Evolutionary conservation across 176 grass and related monocot species (phyloP), one percentile per base, ranked within the genome.

Genomic region (Canna indica): DNA sequence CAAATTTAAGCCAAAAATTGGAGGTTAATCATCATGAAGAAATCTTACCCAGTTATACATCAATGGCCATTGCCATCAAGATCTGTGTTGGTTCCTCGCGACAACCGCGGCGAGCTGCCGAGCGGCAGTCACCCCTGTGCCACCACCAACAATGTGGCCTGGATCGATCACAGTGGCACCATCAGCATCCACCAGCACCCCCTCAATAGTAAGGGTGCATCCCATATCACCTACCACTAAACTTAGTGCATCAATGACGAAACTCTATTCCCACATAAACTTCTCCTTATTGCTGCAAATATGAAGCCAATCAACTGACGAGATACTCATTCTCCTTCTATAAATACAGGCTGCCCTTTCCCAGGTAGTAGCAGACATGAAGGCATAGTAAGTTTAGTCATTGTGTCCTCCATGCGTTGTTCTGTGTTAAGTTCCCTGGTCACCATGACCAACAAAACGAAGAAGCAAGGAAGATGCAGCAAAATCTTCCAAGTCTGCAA

Each of bases 401-500:
- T 53, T 5, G 50, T 4, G 18, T 24, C n/a, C 50, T 53, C 50
- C n/a, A 53, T 5, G 22, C 22, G 36, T 50, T 50, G 11, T 4
- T 16, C 17, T 50, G 16, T 50, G 16, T 20, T 5, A 5, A 50
- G 47, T 20, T 50, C 15, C 36, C 36, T 7, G 36, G 7, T 7
- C 41, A 44, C 41, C 41, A 44, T 53, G 22, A 36, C 34, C 15
- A 36, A 2, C 15, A 36, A 2, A 18, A 72, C 58, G 72, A 59
- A 35, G 25, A 34, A 44, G 26, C 38, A 31, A 11, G 38, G 57
- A 61, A 72, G 38, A 77, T 71, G n/a, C 22, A 53, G 83, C 24
- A 83, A 82, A 47, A 76, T 84, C 70, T 86, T 89, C 46, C 82
- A 83, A 79, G 83, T 45, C 76, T 73, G 75, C 64, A 96, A 89